Base-by-base conservation (phyloP, 208 protist genomes). In the Leishmania turanica region DNA sequence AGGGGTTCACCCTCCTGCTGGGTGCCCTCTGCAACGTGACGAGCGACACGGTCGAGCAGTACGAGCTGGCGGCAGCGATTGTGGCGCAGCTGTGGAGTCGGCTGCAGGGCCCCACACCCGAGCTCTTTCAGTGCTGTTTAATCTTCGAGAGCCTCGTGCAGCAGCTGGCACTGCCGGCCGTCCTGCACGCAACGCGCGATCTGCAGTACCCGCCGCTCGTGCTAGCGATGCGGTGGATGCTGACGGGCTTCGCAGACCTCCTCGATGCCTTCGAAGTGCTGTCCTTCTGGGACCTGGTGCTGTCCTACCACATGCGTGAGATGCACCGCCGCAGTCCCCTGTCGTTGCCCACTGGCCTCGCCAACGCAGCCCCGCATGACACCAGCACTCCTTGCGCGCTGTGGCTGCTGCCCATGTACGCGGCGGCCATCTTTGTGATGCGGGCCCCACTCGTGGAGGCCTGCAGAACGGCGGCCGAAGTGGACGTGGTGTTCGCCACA, bases 1-100 rank as follows among this genome's bases (percentile, higher is more conserved):
- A 77, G 6, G 88, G 79, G 11, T 86, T 64, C 69, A 87, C 92
- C 19, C 75, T 95, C 13, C 83, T 96, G n/a, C 81, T 90, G 47
- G 93, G 90, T n/a, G 92, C 92, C 49, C 49, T 98, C 9, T 91
- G 88, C 74, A 93, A 98, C 89, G 81, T 97, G 21, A 96, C 92
- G 19, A 92, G 93, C 27, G 93, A 98, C 70, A 95, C 89, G 27
- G 85, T 89, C 49, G 95, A 98, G 84, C 91, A 96, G 87, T 95
- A 96, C 81, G 91, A 95, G 75, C 85, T 98, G 31, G 34, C 88
- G 21, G 78, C 90, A 13, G 90, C 92, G 3, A 87, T 98, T 72
- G 89, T 89, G 78, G 81, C 88, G 69, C 91, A 97, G 84, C 75
- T 98, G 68, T 98, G 95, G 93, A 70, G 76, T 24, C 91, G 92